Evolutionary conservation across 305 asterid species (phyloP).

Genomic region (Solanum hybrid): DNA sequence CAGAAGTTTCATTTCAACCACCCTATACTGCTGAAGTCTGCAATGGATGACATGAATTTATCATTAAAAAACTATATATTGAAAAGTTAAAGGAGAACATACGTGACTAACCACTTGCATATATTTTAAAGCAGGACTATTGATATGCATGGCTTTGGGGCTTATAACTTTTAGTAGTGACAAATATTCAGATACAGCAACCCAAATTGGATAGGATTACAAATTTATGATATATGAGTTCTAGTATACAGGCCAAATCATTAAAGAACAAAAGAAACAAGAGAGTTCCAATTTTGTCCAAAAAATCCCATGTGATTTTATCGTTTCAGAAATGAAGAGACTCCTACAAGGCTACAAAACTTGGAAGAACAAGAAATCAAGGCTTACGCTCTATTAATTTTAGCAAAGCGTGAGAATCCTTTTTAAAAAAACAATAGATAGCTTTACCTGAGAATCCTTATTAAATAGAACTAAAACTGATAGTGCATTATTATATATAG

Average conservation of each 20-base stretch:
- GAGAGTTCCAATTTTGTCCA: background rate
- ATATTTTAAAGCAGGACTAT: background rate
- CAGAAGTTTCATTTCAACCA: conserved; percentile 89
- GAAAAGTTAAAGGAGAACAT: background rate
- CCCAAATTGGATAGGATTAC: background rate
- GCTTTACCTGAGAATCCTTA: background rate
- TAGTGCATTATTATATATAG: background rate
- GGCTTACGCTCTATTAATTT: background rate
- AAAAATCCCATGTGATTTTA: background rate
- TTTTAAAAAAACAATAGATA: background rate
- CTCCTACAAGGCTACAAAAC: background rate
- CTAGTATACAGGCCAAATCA: background rate
- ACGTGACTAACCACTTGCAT: background rate
- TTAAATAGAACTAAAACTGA: background rate
- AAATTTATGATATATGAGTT: background rate
- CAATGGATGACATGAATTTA: conserved; percentile 2
- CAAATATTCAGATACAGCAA: background rate
- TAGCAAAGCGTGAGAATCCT: background rate
- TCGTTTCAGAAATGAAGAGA: background rate
- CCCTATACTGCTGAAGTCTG: conserved; percentile 91
- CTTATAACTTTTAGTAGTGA: background rate
- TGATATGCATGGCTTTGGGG: background rate
- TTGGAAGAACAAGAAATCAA: background rate
- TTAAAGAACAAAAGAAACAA: background rate
- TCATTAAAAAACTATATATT: background rate